Evolutionary conservation across 208 protist species (phyloP).

Genomic region (Balamuthia mandrillaris): DNA sequence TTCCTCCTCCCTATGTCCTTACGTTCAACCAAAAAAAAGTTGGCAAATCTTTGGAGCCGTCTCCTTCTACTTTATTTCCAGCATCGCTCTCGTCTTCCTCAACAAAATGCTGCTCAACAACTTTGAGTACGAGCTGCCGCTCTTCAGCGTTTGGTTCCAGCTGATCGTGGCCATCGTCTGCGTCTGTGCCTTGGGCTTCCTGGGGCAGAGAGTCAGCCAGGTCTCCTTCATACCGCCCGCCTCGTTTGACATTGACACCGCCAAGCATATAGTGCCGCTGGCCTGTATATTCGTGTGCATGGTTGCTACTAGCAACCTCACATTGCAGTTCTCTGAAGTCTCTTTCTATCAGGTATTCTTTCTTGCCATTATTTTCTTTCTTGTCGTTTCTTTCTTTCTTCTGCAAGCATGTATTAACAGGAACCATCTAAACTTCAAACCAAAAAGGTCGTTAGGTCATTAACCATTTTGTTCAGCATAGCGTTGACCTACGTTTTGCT

Average conservation of each 20-base stretch:
- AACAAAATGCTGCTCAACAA: constrained; percentile 46
- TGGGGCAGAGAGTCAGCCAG: background rate
- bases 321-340: constrained; percentile 40
- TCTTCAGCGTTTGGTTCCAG: constrained; percentile 13
- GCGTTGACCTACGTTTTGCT: constrained; percentile 40
- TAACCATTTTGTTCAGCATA: constrained; percentile 51
- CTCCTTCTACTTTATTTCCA: constrained; percentile 53
- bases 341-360: constrained; percentile 43
- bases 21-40: no score
- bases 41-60: no score
- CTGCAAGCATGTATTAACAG: background rate
- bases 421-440: background rate
- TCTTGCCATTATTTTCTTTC: background rate
- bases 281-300: constrained; percentile 26
- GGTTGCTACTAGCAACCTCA: constrained; percentile 49
- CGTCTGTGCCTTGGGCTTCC: background rate
- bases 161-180: background rate
- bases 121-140: background rate
- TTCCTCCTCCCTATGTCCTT: no score
- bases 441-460: constrained; percentile 28
- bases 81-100: constrained; percentile 50
- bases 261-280: constrained; percentile 30
- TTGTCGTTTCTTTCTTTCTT: background rate
- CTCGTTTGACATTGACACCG: background rate
- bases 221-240: background rate